phyloP scores from a whole-genome alignment of 139 green algal species.

The Spirogloea muscicola region DNA sequence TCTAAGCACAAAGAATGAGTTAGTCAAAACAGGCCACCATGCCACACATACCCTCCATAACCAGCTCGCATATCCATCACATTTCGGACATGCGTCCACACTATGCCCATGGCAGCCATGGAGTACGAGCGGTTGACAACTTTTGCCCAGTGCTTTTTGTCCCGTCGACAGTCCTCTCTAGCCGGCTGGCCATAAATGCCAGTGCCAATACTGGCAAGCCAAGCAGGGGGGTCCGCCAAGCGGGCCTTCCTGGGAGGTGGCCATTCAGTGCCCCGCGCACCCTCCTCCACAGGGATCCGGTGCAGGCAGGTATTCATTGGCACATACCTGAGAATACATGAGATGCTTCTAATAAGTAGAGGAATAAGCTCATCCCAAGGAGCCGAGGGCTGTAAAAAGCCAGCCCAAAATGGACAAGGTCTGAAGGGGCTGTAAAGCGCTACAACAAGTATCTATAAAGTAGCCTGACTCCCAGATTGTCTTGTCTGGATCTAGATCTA shows the following conservation, averaged over 20 bases:
- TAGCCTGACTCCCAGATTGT: too few species aligned
- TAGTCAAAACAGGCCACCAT: too few species aligned
- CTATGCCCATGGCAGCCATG: slow-evolving; percentile 8
- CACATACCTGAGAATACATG: slow-evolving; percentile 33
- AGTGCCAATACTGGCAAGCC: not conserved
- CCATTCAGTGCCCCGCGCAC: slow-evolving; percentile 11
- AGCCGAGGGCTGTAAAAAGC: too few species aligned
- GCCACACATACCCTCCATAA: slow-evolving; percentile 33
- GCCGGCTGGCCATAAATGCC: slow-evolving; percentile 16
- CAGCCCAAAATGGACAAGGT: too few species aligned
- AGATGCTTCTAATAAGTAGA: too few species aligned
- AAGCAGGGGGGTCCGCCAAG: not conserved
- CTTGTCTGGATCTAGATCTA: too few species aligned
- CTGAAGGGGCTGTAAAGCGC: too few species aligned
- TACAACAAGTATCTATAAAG: too few species aligned
- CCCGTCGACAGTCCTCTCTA: slow-evolving; percentile 1
- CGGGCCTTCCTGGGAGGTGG: slow-evolving; percentile 8
- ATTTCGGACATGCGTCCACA: slow-evolving; percentile 28
- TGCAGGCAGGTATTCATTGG: slow-evolving; percentile 27
- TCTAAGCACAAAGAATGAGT: too few species aligned
- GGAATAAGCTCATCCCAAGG: too few species aligned
- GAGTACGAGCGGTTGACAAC: slow-evolving; percentile 13
- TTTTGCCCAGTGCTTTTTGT: slow-evolving; percentile 18
- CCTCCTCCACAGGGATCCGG: not conserved
- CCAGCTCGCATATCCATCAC: slow-evolving; percentile 36